phyloP scores from a whole-genome alignment of 2,329 filamentous ascomycete species.

The Fusarium phyllophilum region DNA sequence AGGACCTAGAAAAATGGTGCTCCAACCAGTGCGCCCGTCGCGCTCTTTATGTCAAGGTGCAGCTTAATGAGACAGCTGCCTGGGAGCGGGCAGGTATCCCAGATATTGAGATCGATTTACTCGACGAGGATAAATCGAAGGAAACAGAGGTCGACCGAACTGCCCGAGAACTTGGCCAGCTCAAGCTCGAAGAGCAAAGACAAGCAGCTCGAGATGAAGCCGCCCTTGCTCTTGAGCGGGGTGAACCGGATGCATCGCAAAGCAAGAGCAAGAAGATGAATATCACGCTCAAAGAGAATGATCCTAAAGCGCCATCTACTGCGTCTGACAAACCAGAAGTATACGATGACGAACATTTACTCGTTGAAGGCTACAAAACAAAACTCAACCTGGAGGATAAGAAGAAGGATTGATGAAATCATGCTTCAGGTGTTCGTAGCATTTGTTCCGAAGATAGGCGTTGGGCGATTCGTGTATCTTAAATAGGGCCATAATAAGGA shows the following conservation, averaged over 20 bases:
- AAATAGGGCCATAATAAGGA: slow-evolving; percentile 13
- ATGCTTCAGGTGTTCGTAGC: background rate
- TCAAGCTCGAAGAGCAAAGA: slow-evolving; percentile 58
- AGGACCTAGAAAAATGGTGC: slow-evolving; percentile 88
- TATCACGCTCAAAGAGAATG: slow-evolving; percentile 64
- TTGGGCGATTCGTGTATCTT: slow-evolving; percentile 23
- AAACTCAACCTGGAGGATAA: slow-evolving; percentile 43
- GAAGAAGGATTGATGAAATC: background rate
- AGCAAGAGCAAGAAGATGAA: slow-evolving; percentile 55
- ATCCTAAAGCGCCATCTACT: slow-evolving; percentile 38
- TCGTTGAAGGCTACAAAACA: slow-evolving; percentile 63
- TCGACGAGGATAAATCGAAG: slow-evolving; percentile 70
- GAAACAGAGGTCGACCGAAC: slow-evolving; percentile 56
- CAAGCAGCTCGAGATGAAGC: slow-evolving; percentile 53
- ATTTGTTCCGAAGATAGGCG: slow-evolving; percentile 18
- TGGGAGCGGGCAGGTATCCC: slow-evolving; percentile 78
- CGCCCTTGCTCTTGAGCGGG: slow-evolving; percentile 63
- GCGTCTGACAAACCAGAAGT: slow-evolving; percentile 37
- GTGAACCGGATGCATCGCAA: slow-evolving; percentile 30
- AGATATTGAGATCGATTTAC: slow-evolving; percentile 67
- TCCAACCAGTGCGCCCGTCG: slow-evolving; percentile 79
- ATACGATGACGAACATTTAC: slow-evolving; percentile 55
- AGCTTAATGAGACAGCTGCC: slow-evolving; percentile 84
- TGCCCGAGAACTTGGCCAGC: slow-evolving; percentile 52
- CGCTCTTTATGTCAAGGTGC: slow-evolving; percentile 87